Base-by-base conservation (phyloP, 2,329 filamentous ascomycete species). In the Mycosphaerella sp. region DNA sequence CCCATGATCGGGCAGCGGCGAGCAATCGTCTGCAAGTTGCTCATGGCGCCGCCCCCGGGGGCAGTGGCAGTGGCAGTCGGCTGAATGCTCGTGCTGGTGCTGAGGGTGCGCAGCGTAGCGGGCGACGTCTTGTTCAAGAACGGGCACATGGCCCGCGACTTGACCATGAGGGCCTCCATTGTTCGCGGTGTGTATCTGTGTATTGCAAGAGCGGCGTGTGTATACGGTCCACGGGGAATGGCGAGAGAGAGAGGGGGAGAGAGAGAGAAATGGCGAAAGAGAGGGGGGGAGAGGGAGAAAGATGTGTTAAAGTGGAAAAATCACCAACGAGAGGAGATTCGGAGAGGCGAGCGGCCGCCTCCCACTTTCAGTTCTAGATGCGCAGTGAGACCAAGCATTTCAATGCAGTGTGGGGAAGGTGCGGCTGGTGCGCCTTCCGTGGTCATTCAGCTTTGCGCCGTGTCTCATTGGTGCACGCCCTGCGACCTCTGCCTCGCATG, bases 1-100 rank as follows among this genome's bases (percentile, higher is more conserved):
- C 91, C 92, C 93, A 98, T 98, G 73, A 98, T 86, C 55, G 93
- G 93, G 81, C 93, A 98, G 72, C 92, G 89, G 69, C 90, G 86
- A 67, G 89, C 93, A 68, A 95, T 84, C 64, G 93, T 83, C 78
- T 97, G 93, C 67, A 98, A 81, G 76, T 95, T 97, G 68, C 90
- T 95, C 83, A 97, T 95, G 74, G 89, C 89, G 67, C 91, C 89
- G 63, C 91, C 92, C 67, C 90, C 87, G 23, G 64, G 62, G 21
- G 63, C 87, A 59, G 80, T 87, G 54, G 85, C 86, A 51, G 86
- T 87, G 59, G 85, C 86, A 51, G 86, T 87, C 59, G 80, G 79
- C 70, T 83, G 81, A 45, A 75, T 81, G 69, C 75, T 83, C 73
- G 76, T 83, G 51, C 87, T 80, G 56, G 86, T 89, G 46, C 87